Evolutionary conservation across 345 rosid genomes (phyloP).

Genomic region (Pugionium cornutum): DNA sequence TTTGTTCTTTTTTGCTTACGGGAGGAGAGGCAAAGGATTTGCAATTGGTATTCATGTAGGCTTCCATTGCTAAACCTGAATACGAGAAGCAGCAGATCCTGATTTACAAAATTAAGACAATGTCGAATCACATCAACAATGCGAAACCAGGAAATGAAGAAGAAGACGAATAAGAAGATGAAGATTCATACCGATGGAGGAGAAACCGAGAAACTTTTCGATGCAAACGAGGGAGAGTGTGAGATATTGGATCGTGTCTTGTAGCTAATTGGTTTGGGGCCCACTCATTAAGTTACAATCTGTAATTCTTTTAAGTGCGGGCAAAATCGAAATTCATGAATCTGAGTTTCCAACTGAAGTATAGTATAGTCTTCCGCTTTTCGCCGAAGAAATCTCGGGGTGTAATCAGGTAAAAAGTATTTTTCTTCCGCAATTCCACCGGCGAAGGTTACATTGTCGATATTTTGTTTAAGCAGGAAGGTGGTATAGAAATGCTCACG

Average conservation of each 20-base stretch:
- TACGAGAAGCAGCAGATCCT: slow-evolving; percentile 24
- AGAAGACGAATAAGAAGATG: background rate
- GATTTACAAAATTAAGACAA: background rate
- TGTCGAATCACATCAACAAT: slow-evolving; percentile 5
- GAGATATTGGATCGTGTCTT: background rate
- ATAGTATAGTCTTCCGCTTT: too few relatives aligned
- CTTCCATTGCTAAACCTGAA: slow-evolving; percentile 60
- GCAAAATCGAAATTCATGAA: too few relatives aligned
- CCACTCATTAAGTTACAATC: too few relatives aligned
- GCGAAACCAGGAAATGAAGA: background rate
- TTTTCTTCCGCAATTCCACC: too few relatives aligned
- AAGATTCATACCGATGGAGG: background rate
- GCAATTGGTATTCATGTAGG: slow-evolving; percentile 60
- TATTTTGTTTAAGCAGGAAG: too few relatives aligned
- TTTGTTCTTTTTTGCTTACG: slow-evolving; percentile 55
- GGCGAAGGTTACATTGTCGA: too few relatives aligned
- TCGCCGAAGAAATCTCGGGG: too few relatives aligned
- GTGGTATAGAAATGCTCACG: too few relatives aligned
- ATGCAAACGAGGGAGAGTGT: slow-evolving; percentile 4
- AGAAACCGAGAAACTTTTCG: slow-evolving; percentile 13
- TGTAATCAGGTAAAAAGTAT: too few relatives aligned
- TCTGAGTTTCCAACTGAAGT: too few relatives aligned
- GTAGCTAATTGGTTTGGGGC: slow-evolving; percentile 1
- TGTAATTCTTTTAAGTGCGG: too few relatives aligned
- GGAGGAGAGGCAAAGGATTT: slow-evolving; percentile 60